Evolutionary conservation across 805 yeast species (phyloP), one percentile per base, ranked within the genome.

Genomic region (Metschnikowia reukaufii): DNA sequence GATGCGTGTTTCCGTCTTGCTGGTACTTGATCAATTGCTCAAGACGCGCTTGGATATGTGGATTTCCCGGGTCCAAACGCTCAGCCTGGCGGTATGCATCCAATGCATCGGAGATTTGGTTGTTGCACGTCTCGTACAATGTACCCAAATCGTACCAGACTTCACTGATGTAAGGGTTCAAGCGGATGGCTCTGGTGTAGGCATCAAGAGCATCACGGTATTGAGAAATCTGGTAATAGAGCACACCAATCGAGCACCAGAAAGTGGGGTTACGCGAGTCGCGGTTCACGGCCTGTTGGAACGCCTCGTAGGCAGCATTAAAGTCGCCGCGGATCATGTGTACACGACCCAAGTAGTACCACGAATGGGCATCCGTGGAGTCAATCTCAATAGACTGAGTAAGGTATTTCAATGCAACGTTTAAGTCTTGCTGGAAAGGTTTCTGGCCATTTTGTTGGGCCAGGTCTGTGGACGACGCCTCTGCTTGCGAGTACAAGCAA

Each of bases 111-210:
- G 84, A 79, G 49, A 90, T 79, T 70, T 94, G 99, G 70, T 92
- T 91, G 69, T 91, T 94, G 72, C 99, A 94, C 30, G 97, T 89
- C 69, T 94, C 99, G 66, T 94, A 94, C 35, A 94, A 73, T 5
- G 98, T 94, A 49, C 99, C 99, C 62, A 94, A 78, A 68, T 94
- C 99, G 68, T 94, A 94, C 99, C 99, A 94, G 20, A 94, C 99
- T 68, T 94, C 99, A 50, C 94, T 83, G 55, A 94, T 86, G 72
- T 91, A 91, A 13, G 99, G 99, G 59, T 94, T 94, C 60, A 94
- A 79, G 58, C 97, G 78, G 50, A 94, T 94, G 9, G 99, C 99
- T 46, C 98, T 77, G 6, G 98, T 91, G 70, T 94, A 94, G 13
- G 99, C 99, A 65, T 94, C 98, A 54, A 94, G 74, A 1, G 99